These are phyloP conservation scores for Eimeria falciformis DNA, from an alignment of 169 alveolate species.

Conservation along the genomic window DNA sequence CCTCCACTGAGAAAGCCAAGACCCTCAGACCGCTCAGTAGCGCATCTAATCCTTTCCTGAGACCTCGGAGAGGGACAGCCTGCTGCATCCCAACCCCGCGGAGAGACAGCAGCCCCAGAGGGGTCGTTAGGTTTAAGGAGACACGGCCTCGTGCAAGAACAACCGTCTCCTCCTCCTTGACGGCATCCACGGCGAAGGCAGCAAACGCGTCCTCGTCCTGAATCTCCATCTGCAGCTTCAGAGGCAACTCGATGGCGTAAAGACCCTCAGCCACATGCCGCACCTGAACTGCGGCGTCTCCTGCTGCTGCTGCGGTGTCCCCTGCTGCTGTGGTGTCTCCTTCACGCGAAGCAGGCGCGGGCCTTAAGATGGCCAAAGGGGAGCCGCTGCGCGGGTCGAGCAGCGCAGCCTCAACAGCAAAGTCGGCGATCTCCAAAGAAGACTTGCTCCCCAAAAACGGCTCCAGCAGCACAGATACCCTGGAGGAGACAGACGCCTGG, in stretches of 20 bases:
- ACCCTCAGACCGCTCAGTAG: neutral
- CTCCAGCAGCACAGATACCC: neutral
- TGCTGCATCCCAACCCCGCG: neutral
- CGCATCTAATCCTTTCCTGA: neutral
- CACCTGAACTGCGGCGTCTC: neutral
- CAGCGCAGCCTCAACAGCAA: neutral
- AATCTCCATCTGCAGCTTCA: conserved; percentile 13
- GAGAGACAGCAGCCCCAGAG: neutral
- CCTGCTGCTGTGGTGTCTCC: neutral
- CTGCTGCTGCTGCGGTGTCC: neutral
- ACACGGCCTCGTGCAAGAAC: neutral
- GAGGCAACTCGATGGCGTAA: neutral
- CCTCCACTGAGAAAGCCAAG: neutral
- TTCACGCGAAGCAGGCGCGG: neutral
- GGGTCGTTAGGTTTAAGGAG: neutral
- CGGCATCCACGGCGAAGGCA: neutral
- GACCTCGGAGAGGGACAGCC: neutral
- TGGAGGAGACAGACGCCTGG: neutral
- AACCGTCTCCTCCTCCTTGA: neutral
- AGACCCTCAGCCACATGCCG: neutral
- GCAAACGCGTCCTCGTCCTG: conserved; percentile 3
- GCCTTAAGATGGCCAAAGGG: neutral
- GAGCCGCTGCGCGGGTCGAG: neutral
- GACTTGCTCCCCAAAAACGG: neutral
- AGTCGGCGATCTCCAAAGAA: neutral